These are phyloP conservation scores for Xylaria grammica DNA, from an alignment of 495 filamentous ascomycete genomes.

Conservation along the genomic window DNA sequence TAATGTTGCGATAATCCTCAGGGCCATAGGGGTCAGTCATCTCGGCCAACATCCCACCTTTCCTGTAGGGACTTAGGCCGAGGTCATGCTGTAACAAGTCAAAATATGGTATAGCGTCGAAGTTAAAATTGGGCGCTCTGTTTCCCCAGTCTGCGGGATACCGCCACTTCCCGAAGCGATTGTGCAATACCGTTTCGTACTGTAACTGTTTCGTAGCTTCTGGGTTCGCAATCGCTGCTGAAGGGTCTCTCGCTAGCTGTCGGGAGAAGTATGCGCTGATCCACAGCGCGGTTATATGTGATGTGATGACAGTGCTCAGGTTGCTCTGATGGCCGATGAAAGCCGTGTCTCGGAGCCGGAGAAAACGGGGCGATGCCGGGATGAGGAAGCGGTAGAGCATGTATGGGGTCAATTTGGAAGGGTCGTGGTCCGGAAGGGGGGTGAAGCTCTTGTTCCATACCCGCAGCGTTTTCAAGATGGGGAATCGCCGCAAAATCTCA, in stretches of 20 bases:
- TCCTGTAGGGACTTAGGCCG: slow-evolving; percentile 54
- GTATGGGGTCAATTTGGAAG: slow-evolving; percentile 43
- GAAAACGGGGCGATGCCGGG: slow-evolving; percentile 58
- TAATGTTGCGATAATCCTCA: slow-evolving; percentile 65
- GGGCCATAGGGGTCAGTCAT: slow-evolving; percentile 60
- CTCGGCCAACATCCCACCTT: slow-evolving; percentile 52
- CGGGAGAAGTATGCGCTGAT: slow-evolving; percentile 64
- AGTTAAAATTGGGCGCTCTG: slow-evolving; percentile 72
- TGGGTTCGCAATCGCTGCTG: slow-evolving; percentile 6
- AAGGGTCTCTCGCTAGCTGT: slow-evolving; percentile 34
- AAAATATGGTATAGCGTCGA: slow-evolving; percentile 76
- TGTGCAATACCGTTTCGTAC: slow-evolving; percentile 65
- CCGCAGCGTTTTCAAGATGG: slow-evolving; percentile 58
- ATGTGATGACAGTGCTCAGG: slow-evolving; percentile 64
- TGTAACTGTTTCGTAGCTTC: slow-evolving; percentile 35
- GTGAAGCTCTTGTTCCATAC: slow-evolving; percentile 49
- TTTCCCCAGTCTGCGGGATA: slow-evolving; percentile 68
- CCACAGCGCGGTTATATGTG: slow-evolving; percentile 76
- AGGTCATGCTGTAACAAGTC: slow-evolving; percentile 73
- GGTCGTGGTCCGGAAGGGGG: slow-evolving; percentile 37
- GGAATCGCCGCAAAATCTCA: slow-evolving; percentile 70
- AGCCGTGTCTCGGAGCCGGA: slow-evolving; percentile 64
- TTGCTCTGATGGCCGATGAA: slow-evolving; percentile 68
- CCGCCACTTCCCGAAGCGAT: slow-evolving; percentile 71
- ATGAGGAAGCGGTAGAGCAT: slow-evolving; percentile 72